Percentiles rank a stretch among this genome's conserved stretches.
phyloP scores from a whole-genome alignment of 352 stramenopile genomes.

The Aphanomyces cochlioides region DNA sequence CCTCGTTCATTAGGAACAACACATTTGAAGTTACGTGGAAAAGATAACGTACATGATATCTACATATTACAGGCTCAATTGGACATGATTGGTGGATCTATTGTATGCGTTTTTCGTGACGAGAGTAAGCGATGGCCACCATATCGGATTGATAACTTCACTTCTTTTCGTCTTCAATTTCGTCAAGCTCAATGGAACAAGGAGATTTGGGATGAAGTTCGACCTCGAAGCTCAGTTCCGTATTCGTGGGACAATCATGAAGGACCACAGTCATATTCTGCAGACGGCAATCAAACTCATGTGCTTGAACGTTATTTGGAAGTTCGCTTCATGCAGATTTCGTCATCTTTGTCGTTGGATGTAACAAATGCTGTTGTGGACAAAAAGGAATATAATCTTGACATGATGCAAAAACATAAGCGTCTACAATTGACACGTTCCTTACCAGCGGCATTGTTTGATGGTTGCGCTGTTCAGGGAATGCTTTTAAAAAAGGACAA shows the following conservation, averaged over 20 bases:
- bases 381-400: slow-evolving; percentile 83
- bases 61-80: slow-evolving; percentile 89
- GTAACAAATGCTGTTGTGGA: slow-evolving; percentile 79
- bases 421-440: slow-evolving; percentile 80
- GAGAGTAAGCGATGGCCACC: slow-evolving; percentile 82
- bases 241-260: slow-evolving; percentile 86
- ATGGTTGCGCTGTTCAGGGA: slow-evolving; percentile 71
- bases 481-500: slow-evolving; percentile 86
- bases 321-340: slow-evolving; percentile 86
- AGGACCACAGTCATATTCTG: slow-evolving; percentile 50
- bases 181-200: slow-evolving; percentile 75
- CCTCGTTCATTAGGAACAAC: slow-evolving; percentile 52
- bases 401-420: slow-evolving; percentile 78
- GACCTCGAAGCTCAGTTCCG: slow-evolving; percentile 63
- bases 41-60: slow-evolving; percentile 58
- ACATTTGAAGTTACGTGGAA: slow-evolving; percentile 81
- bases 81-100: slow-evolving; percentile 79
- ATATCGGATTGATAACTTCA: slow-evolving; percentile 91
- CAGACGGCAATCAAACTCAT: slow-evolving; percentile 45
- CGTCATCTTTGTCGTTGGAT: slow-evolving; percentile 58
- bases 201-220: slow-evolving; percentile 70
- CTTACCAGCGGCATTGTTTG: slow-evolving; percentile 72
- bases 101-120: slow-evolving; percentile 79
- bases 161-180: slow-evolving; percentile 84
- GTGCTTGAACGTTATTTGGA: slow-evolving; percentile 56